A percentile compares a stretch with the other conserved stretches of the same genome.
These are phyloP conservation scores for Alternaria dauci DNA, from an alignment of 2,329 filamentous ascomycete species.

Conservation along the genomic window DNA sequence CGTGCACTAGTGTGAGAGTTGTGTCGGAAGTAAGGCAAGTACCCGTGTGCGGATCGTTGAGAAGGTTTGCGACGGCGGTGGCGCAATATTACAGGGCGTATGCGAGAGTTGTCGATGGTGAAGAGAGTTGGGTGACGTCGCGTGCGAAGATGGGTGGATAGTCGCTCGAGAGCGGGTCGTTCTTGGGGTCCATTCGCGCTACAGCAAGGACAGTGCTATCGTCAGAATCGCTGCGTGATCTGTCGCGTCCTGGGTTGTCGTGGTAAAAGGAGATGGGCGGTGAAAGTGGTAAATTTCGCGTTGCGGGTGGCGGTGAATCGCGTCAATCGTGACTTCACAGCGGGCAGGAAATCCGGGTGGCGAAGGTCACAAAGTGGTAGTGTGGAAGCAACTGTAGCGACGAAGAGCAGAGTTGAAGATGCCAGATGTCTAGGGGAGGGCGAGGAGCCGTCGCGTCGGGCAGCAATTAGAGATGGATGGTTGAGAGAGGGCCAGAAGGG, in stretches of 20 bases:
- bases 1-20: not conserved
- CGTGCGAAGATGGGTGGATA: slow-evolving; percentile 43
- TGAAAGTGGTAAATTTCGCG: slow-evolving; percentile 34
- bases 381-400: not conserved
- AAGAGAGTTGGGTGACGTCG: slow-evolving; percentile 18
- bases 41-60: not conserved
- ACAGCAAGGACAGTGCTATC: not conserved
- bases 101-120: slow-evolving; percentile 7
- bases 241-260: slow-evolving; percentile 10
- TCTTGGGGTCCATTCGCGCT: slow-evolving; percentile 47
- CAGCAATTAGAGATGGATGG: slow-evolving; percentile 15
- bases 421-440: slow-evolving; percentile 16
- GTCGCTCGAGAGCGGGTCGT: slow-evolving; percentile 48
- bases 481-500: slow-evolving; percentile 3
- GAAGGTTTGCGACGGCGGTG: not conserved
- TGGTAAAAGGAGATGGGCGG: slow-evolving; percentile 25
- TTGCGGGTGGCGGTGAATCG: slow-evolving; percentile 21
- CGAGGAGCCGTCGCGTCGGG: slow-evolving; percentile 17
- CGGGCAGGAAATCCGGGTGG: not conserved
- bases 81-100: not conserved
- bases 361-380: not conserved
- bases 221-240: slow-evolving; percentile 1
- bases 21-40: not conserved
- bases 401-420: slow-evolving; percentile 1
- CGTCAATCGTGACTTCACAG: not conserved